Evolutionary conservation across 202 grass and related monocot species (phyloP), one percentile per base, ranked within the genome.

Genomic region (Carex arenaria): DNA sequence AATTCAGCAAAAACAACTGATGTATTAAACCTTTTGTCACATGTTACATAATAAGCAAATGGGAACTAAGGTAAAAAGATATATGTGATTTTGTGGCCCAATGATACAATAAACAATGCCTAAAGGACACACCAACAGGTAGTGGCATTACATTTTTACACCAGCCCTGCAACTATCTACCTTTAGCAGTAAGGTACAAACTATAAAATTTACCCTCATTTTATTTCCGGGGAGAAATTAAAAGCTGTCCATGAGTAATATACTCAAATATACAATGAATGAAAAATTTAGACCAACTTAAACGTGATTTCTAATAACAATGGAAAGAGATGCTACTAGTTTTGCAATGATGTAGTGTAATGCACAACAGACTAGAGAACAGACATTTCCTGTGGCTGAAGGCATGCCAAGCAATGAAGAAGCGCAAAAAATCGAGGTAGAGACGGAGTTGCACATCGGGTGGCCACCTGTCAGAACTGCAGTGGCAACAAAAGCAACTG

Each of bases 381-480:
- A 56, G 32, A 23, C 14, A 59, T 72, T 36, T 64, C 28, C 28
- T 30, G 19, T 53, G 9, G 31, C 52, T 11, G 87, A 64, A 67
- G 31, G 26, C 19, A 52, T 23, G 0, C 63, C 73, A 63, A 10
- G 28, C 12, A 18, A 18, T 8, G 17, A 47, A 61, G 72, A 59
- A 7, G 15, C 15, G 22, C 72, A 74, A 12, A 30, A 67, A 31
- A 49, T 55, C 13, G 88, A 90, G 42, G 84, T 90, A 40, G 88
- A 90, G 73, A 90, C 84, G 13, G 88, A 90, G n/a, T 53, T 90
- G 59, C 47, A 77, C 40, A 88, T 88, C 31, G 87, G 83, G 56
- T 88, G 83, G 83, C 87, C 87, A 72, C 77, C 49, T 78, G 57
- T 36, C 36, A 72, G 78, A 72, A 36, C 73, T 12, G 30, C 52